Conservation (phyloP, 192 early-diverging fungal genomes). For the Podila epigama region DNA sequence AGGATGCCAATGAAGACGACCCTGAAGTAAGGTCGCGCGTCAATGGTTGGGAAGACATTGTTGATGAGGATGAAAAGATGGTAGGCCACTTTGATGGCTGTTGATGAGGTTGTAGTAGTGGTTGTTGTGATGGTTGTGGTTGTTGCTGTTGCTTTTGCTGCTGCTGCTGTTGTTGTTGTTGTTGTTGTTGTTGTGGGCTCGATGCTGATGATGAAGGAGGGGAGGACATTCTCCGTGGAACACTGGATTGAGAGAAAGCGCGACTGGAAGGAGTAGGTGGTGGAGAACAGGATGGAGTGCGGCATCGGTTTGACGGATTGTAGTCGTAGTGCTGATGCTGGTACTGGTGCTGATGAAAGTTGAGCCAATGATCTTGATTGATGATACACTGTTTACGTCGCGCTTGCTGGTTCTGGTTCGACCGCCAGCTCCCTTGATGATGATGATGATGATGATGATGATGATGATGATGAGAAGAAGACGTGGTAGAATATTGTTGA, state of each 20-base stretch:
- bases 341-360: not conserved
- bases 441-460: too few relatives aligned
- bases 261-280: slow-evolving; percentile 1
- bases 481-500: too few relatives aligned
- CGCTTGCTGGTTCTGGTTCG: not conserved
- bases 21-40: too few relatives aligned
- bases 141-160: slow-evolving; percentile 7
- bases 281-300: slow-evolving; percentile 1
- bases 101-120: too few relatives aligned
- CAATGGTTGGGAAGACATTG: too few relatives aligned
- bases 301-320: too few relatives aligned
- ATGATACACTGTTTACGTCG: not conserved
- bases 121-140: slow-evolving; percentile 4
- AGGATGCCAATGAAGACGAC: slow-evolving; percentile 33
- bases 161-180: too few relatives aligned
- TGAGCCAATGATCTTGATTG: not conserved
- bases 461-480: too few relatives aligned
- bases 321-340: not conserved
- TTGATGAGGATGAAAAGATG: too few relatives aligned
- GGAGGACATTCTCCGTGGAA: too few relatives aligned
- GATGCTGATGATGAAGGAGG: not conserved
- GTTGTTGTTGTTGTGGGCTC: slow-evolving; percentile 5
- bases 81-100: too few relatives aligned
- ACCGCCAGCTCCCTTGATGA: not conserved
- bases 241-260: not conserved